Conservation (phyloP, 2,329 filamentous ascomycete genomes). For the Aspergillus felis region DNA sequence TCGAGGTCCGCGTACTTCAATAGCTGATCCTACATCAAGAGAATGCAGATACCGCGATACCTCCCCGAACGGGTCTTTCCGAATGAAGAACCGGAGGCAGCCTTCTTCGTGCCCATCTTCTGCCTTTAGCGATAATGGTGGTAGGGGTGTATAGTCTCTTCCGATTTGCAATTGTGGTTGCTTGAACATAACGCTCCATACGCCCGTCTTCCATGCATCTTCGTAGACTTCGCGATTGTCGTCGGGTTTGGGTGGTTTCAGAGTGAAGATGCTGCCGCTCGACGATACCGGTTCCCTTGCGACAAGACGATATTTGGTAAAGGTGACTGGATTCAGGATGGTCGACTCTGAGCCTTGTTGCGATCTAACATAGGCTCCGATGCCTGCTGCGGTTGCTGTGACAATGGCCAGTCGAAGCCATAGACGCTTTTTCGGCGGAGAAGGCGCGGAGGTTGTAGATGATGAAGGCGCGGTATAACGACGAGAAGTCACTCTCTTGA, state of each 20-base stretch:
- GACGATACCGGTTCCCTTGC: conserved; percentile 43
- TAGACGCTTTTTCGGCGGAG: conserved; percentile 21
- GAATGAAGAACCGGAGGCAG: conserved; percentile 68
- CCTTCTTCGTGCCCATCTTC: conserved; percentile 29
- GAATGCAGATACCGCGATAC: conserved; percentile 76
- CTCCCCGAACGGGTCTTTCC: conserved; percentile 75
- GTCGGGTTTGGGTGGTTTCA: conserved; percentile 33
- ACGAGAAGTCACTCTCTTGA: conserved; percentile 10
- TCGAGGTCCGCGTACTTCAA: conserved; percentile 77
- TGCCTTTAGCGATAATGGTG: conserved; percentile 18
- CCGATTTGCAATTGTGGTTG: conserved; percentile 93
- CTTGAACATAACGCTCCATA: conserved; percentile 90
- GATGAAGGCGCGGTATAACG: conserved; percentile 7
- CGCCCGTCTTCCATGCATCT: conserved; percentile 56
- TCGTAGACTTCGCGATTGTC: conserved; percentile 38
- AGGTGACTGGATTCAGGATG: conserved; percentile 34
- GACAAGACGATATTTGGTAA: conserved; percentile 40
- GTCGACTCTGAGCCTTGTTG: conserved; percentile 21
- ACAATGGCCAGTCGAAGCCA: conserved; percentile 35
- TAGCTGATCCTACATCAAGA: conserved; percentile 56
- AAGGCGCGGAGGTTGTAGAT: conserved; percentile 12
- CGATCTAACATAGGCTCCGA: conserved; percentile 34
- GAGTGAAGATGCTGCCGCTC: conserved; percentile 45
- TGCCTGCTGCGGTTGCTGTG: conserved; percentile 32
- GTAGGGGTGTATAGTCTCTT: conserved; percentile 84